Evolutionary conservation across 2,329 filamentous ascomycete species (phyloP), one percentile per base, ranked within the genome.

Genomic region (Xylariaceae sp.): DNA sequence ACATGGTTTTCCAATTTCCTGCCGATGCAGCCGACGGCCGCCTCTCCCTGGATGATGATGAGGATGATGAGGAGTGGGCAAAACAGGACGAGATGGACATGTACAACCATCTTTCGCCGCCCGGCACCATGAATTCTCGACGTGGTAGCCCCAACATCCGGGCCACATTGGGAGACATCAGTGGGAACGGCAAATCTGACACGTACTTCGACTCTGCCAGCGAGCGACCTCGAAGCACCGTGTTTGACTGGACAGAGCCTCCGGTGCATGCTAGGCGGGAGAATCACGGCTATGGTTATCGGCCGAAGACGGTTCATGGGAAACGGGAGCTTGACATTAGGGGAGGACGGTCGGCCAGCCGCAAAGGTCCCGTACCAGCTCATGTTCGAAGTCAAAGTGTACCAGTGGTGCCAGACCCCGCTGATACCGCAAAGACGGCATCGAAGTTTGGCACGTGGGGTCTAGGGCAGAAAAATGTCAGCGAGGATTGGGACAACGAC

Each of bases 401-500:
- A 2, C 85, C 85, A 3, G 74, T 85, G 11, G 73, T 78, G 3
- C 81, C 81, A 23, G 85, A 88, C 52, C 63, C 52, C 61, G 69
- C 62, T 45, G 83, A 73, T 58, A 71, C 61, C 55, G 61, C 60
- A 55, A 83, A 65, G 60, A 69, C 75, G n/a, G 74, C 64, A 2
- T 66, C 73, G 37, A 89, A 88, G 53, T 90, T 88, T 55, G 83
- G 85, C 30, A 89, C 85, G 1, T 90, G 85, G 85, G 85, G 84
- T 2, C 66, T 88, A 29, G 79, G 83, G n/a, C 81, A 78, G 46
- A 89, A 89, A 60, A 83, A 78, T 12, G 81, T 81, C 9, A 89
- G 83, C 45, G 87, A 94, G 58, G 86, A 92, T 55, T 94, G 87
- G 87, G 87, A 90, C 52, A 85, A 89, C 47, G 87, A 94, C 59